These are phyloP conservation scores for Globisporangium rhizosaccharum DNA, from an alignment of 352 stramenopile genomes.

Conservation along the genomic window DNA sequence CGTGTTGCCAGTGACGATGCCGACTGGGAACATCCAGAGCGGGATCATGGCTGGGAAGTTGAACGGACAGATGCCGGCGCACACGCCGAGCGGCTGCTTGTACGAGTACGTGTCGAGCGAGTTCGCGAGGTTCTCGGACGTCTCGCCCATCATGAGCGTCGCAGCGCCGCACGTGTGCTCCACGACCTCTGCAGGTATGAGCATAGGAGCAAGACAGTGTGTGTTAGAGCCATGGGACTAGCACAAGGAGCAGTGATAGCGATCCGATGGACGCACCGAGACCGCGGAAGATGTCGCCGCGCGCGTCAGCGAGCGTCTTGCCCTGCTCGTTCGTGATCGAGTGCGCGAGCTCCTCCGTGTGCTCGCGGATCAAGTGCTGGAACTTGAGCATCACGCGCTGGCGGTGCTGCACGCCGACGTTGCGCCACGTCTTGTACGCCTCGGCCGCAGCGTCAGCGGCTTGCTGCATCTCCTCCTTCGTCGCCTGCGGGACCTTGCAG, in stretches of 20 bases:
- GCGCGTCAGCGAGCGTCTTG: conserved; percentile 93
- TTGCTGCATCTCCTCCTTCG: conserved; percentile 81
- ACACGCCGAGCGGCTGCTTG: conserved; percentile 93
- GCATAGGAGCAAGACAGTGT: background rate
- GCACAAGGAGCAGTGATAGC: background rate
- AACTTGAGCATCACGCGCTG: conserved; percentile 96
- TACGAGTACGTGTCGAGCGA: conserved; percentile 96
- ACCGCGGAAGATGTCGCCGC: conserved; percentile 96
- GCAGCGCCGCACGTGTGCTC: conserved; percentile 73
- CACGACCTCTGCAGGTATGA: conserved; percentile 39
- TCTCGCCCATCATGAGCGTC: conserved; percentile 93
- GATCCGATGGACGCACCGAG: conserved; percentile 37
- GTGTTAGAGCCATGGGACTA: background rate
- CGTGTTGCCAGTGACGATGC: conserved; percentile 92
- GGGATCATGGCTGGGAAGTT: conserved; percentile 98
- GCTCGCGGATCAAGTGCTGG: conserved; percentile 92
- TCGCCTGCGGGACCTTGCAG: conserved; percentile 82
- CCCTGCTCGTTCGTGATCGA: conserved; percentile 93
- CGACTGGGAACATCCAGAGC: conserved; percentile 89
- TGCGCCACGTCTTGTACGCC: conserved; percentile 92
- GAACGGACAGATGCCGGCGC: conserved; percentile 91
- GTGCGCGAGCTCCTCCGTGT: conserved; percentile 92
- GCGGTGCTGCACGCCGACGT: conserved; percentile 91
- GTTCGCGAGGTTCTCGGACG: conserved; percentile 86
- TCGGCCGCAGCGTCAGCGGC: conserved; percentile 69